These are phyloP conservation scores for Candida michaelii DNA, from an alignment of 805 yeast genomes.

Conservation along the genomic window DNA sequence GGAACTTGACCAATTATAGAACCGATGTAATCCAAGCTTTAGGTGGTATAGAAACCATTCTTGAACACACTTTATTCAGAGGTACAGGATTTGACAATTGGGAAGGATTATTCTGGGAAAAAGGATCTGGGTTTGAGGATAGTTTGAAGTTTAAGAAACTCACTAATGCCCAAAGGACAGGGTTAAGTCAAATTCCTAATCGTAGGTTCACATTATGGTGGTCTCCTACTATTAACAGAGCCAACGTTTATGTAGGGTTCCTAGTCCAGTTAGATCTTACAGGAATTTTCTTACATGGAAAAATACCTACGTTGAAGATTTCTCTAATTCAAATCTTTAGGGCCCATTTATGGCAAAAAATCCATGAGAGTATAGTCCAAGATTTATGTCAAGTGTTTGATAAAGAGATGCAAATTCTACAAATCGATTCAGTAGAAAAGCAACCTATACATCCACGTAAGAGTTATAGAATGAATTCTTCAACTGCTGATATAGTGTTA, in stretches of 20 bases:
- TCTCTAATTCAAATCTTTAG: slow-evolving; percentile 94
- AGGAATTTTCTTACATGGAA: slow-evolving; percentile 96
- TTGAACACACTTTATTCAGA: slow-evolving; percentile 91
- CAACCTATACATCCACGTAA: slow-evolving; percentile 95
- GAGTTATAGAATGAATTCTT: slow-evolving; percentile 95
- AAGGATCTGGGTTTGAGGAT: slow-evolving; percentile 96
- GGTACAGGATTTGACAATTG: slow-evolving; percentile 98
- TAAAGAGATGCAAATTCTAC: slow-evolving; percentile 77
- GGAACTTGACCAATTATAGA: slow-evolving; percentile 91
- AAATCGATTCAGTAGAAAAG: slow-evolving; percentile 82
- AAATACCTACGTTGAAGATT: slow-evolving; percentile 94
- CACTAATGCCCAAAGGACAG: slow-evolving; percentile 97
- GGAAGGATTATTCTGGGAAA: slow-evolving; percentile 99
- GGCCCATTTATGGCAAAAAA: slow-evolving; percentile 98
- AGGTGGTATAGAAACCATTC: slow-evolving; percentile 94
- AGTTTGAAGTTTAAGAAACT: slow-evolving; percentile 90
- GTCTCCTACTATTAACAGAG: slow-evolving; percentile 98
- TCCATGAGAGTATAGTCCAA: slow-evolving; percentile 91
- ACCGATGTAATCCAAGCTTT: slow-evolving; percentile 95
- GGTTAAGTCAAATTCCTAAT: slow-evolving; percentile 95
- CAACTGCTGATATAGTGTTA: slow-evolving; percentile 86
- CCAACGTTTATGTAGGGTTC: slow-evolving; percentile 97
- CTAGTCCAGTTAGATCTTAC: slow-evolving; percentile 94
- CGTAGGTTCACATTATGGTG: slow-evolving; percentile 98
- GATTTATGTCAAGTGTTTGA: slow-evolving; percentile 92